phyloP scores from a whole-genome alignment of 495 filamentous ascomycete species.

The Penicillium ochrochloron region DNA sequence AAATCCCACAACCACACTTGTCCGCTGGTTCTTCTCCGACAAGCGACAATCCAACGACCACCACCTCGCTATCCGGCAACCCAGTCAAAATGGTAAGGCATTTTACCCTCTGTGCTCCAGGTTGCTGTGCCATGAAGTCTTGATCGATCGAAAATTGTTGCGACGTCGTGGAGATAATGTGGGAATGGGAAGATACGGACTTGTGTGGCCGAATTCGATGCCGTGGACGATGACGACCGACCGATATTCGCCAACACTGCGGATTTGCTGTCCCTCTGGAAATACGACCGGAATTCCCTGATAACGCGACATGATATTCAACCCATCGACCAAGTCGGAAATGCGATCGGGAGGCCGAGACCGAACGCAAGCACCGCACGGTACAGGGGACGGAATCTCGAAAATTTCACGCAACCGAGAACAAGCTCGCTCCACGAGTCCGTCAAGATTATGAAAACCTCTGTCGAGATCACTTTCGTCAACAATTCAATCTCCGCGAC shows the following conservation, averaged over 20 bases:
- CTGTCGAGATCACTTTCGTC: background rate
- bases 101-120: constrained; percentile 24
- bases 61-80: constrained; percentile 53
- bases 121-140: constrained; percentile 30
- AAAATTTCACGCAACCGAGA: background rate
- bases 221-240: constrained; percentile 23
- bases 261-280: background rate
- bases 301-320: background rate
- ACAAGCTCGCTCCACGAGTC: constrained; percentile 1
- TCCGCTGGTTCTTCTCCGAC: constrained; percentile 50
- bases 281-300: background rate
- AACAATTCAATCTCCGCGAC: constrained; percentile 10
- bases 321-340: background rate
- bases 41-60: constrained; percentile 56
- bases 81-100: constrained; percentile 65
- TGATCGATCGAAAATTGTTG: constrained; percentile 29
- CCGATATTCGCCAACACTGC: background rate
- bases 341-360: background rate
- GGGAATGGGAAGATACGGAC: constrained; percentile 16
- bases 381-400: background rate
- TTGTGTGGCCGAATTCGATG: constrained; percentile 33
- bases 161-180: constrained; percentile 22
- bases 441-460: background rate
- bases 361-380: background rate
- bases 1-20: constrained; percentile 52